Percentiles rank a stretch among this genome's conserved stretches.
Evolutionary conservation across 805 yeast genomes (phyloP).

Genomic region (Myxozyma vanderwaltii): DNA sequence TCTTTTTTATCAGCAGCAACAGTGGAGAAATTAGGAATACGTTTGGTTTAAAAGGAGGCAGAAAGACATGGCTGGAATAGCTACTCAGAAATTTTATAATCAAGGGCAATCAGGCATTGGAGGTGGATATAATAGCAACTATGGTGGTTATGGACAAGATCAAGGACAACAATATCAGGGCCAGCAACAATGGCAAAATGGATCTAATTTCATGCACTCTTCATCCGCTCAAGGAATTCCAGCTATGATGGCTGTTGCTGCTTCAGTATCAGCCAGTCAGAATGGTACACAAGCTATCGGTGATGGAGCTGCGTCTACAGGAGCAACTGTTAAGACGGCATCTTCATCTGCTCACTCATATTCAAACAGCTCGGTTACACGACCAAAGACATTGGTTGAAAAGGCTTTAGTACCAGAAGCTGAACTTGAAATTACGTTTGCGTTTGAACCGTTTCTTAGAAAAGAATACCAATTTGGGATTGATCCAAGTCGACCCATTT

Average conservation of each 20-base stretch:
- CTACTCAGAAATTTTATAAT: constrained; percentile 9
- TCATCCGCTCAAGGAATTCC: neutral
- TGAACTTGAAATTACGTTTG: constrained; percentile 43
- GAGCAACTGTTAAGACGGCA: neutral
- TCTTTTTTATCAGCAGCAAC: neutral
- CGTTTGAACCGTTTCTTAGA: constrained; percentile 81
- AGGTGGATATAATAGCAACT: neutral
- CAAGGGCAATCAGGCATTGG: neutral
- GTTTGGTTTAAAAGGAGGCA: no score
- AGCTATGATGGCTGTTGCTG: constrained; percentile 6
- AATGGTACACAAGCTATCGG: neutral
- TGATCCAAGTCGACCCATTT: constrained; percentile 87
- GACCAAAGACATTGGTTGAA: neutral
- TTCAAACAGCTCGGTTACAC: neutral
- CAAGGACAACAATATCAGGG: constrained; percentile 9
- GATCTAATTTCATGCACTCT: no score
- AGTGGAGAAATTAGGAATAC: no score
- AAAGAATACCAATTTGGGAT: constrained; percentile 79
- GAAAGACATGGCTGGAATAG: constrained; percentile 3
- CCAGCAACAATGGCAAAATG: neutral
- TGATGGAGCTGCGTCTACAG: constrained; percentile 10
- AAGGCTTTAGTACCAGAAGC: neutral
- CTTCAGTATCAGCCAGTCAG: neutral
- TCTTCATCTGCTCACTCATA: neutral
- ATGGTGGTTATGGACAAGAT: neutral